Conservation (phyloP, 352 stramenopile genomes). For the Pythium volutum region DNA sequence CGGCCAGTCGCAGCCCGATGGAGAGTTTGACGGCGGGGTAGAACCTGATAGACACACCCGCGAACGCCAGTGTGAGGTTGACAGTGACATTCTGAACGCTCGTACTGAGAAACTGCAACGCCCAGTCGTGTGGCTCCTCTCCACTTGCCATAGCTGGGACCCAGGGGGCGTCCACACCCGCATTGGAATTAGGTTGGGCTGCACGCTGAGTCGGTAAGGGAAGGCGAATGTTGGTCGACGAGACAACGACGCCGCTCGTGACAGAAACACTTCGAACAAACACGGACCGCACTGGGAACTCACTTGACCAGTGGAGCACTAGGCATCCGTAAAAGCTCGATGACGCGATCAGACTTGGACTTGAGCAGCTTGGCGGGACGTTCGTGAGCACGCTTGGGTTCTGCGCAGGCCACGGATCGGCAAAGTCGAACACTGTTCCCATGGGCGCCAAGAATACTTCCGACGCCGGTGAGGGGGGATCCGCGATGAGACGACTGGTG, state of each 20-base stretch:
- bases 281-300: not conserved
- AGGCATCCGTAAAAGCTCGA: conserved; percentile 8
- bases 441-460: not conserved
- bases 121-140: not conserved
- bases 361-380: not conserved
- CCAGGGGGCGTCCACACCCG: conserved; percentile 7
- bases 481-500: not conserved
- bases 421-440: not conserved
- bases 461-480: not conserved
- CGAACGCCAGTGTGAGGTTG: conserved; percentile 3
- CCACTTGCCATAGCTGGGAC: not conserved
- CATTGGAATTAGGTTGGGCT: not conserved
- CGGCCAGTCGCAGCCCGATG: not conserved
- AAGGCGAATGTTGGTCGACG: conserved; percentile 5
- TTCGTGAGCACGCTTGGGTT: conserved; percentile 14
- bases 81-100: not conserved
- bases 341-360: too few relatives aligned
- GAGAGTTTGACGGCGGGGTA: conserved; percentile 1
- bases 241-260: not conserved
- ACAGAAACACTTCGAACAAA: conserved; percentile 9
- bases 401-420: not conserved
- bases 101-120: conserved; percentile 5
- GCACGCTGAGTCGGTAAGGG: not conserved
- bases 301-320: conserved; percentile 11
- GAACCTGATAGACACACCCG: not conserved